Evolutionary conservation across 768 basidiomycete species (phyloP), one percentile per base, ranked within the genome.

Genomic region (Russula sp.): DNA sequence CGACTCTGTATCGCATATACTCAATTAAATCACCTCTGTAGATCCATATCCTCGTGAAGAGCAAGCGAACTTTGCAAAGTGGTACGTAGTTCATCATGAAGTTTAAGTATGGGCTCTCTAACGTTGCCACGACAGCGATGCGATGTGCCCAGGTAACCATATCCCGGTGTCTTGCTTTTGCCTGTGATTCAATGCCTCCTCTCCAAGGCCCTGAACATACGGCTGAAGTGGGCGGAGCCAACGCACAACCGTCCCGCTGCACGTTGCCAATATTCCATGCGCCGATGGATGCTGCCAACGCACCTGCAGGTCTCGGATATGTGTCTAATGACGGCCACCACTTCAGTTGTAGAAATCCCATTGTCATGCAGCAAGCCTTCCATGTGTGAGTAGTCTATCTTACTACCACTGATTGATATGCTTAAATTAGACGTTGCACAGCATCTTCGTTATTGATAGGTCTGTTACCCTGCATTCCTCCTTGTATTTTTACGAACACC

Each of bases 21-120:
- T 20, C 11, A 36, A 7, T 25, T 3, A 51, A 35, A 52, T 22
- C 8, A 7, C 34, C 6, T 14, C 43, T 41, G 9, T 56, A 81
- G 83, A 86, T 67, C 84, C 85, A 0, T 85, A 86, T 61, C 77
- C 83, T 29, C 75, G 75, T 18, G 82, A 83, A 48, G 82, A 85
- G 48, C 80, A 80, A 64, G 58, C 74, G 1, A 77, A 78, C 45
- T 86, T 84, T 66, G 73, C 74, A 0, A 79, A 81, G 68, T 85
- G 84, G 81, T 81, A 67, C 50, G 77, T 47, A 25, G 8, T 47
- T 22, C 16, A 55, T 11, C 7, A 0, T 39, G 2, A 5, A 8
- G 1, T 7, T 38, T 16, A n/a, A n/a, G 34, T 18, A 58, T 38
- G 16, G 29, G 16, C 18, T 29, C n/a, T 58, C 20, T 32, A 47